These are phyloP conservation scores for Panicum hallii DNA, from an alignment of 202 grass and related monocot species.

Conservation along the genomic window DNA sequence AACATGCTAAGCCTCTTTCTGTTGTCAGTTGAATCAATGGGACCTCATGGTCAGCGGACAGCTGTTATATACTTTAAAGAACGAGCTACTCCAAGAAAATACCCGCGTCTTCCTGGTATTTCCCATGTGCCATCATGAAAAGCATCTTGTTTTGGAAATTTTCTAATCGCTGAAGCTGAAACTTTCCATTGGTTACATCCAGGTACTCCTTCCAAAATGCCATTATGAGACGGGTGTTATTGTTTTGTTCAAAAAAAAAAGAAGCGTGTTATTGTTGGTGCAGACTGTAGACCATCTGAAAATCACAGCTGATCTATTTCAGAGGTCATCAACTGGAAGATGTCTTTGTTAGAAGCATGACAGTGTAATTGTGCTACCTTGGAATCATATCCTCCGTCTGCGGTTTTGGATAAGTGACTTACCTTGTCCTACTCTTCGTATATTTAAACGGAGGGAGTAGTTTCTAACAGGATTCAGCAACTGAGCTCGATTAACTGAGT, in stretches of 20 bases:
- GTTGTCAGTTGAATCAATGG: slow-evolving; percentile 75
- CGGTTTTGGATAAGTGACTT: neutral
- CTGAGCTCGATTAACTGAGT: neutral
- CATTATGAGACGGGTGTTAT: slow-evolving; percentile 60
- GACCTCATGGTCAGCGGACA: slow-evolving; percentile 79
- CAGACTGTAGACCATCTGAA: neutral
- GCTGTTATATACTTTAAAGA: slow-evolving; percentile 76
- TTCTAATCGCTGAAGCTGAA: slow-evolving; percentile 8
- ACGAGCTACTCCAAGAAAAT: slow-evolving; percentile 64
- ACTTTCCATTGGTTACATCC: slow-evolving; percentile 31
- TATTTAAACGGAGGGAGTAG: neutral
- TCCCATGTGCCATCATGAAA: slow-evolving; percentile 55
- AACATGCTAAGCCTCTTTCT: slow-evolving; percentile 3
- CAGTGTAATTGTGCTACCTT: neutral
- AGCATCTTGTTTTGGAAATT: neutral
- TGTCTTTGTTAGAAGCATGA: neutral
- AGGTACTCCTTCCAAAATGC: slow-evolving; percentile 79
- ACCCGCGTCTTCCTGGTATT: slow-evolving; percentile 77
- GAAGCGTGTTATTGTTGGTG: neutral
- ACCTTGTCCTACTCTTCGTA: neutral
- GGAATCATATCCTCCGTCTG: neutral
- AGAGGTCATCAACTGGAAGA: neutral
- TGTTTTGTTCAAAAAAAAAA: neutral
- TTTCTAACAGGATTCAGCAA: neutral
- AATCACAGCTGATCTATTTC: neutral